These are phyloP conservation scores for Phellinidium pouzarii DNA, from an alignment of 1,284 basidiomycete species.

Conservation along the genomic window DNA sequence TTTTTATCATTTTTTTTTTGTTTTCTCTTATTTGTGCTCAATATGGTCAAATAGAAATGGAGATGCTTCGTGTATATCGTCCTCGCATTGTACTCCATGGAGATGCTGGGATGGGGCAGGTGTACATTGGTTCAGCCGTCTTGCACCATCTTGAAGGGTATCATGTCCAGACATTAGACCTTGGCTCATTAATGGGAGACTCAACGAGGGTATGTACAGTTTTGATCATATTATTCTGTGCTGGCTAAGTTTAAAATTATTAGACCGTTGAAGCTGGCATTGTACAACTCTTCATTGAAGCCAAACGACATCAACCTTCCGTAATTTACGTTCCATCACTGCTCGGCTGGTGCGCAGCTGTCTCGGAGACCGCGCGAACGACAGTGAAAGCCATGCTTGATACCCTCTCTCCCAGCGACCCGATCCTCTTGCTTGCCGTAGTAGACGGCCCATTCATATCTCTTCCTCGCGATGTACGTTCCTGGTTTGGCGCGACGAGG, in stretches of 20 bases:
- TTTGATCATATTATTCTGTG: background rate
- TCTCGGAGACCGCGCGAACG: slow-evolving; percentile 78
- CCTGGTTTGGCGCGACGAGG: slow-evolving; percentile 84
- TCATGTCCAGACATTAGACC: slow-evolving; percentile 90
- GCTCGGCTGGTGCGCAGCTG: slow-evolving; percentile 77
- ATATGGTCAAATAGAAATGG: no score
- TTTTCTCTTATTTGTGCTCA: slow-evolving; percentile 11
- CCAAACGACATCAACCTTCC: slow-evolving; percentile 94
- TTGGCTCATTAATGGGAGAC: slow-evolving; percentile 86
- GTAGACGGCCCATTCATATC: slow-evolving; percentile 71
- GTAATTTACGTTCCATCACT: slow-evolving; percentile 93
- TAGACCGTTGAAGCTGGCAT: slow-evolving; percentile 89
- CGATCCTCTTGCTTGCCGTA: slow-evolving; percentile 85
- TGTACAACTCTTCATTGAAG: slow-evolving; percentile 96
- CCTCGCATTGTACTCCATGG: slow-evolving; percentile 88
- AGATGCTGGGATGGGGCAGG: slow-evolving; percentile 82
- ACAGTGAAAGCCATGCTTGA: slow-evolving; percentile 91
- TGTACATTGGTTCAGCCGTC: slow-evolving; percentile 83
- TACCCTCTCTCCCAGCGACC: slow-evolving; percentile 84
- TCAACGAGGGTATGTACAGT: slow-evolving; percentile 67
- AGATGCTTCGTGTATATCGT: slow-evolving; percentile 85
- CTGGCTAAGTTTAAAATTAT: slow-evolving; percentile 2
- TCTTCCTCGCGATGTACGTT: slow-evolving; percentile 77
- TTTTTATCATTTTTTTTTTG: slow-evolving; percentile 10
- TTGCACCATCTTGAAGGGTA: slow-evolving; percentile 94